Percentiles rank a stretch among this genome's conserved stretches.
These are phyloP conservation scores for Blastobotrys robertii DNA, from an alignment of 805 yeast species.

Conservation along the genomic window DNA sequence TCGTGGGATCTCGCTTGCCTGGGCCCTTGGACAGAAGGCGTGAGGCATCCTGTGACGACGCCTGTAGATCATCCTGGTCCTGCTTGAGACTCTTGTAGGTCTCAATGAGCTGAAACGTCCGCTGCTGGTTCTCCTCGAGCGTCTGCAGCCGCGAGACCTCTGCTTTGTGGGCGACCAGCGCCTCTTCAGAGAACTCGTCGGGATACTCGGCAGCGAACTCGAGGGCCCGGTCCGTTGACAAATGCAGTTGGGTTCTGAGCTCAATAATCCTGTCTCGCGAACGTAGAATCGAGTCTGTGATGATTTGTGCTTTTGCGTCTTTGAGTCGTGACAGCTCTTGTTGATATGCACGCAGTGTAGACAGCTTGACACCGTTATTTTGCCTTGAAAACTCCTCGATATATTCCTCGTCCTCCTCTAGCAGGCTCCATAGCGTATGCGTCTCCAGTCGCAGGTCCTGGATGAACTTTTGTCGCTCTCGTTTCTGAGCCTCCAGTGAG, in stretches of 20 bases:
- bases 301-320: constrained; percentile 48
- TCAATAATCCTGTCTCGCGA: constrained; percentile 49
- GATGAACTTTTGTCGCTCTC: constrained; percentile 24
- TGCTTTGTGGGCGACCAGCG: constrained; percentile 53
- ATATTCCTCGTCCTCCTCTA: constrained; percentile 38
- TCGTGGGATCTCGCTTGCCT: constrained; percentile 41
- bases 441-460: constrained; percentile 33
- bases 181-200: constrained; percentile 45
- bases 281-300: constrained; percentile 58
- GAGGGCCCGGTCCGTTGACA: constrained; percentile 40
- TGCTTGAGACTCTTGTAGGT: constrained; percentile 44
- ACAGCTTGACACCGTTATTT: constrained; percentile 39
- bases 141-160: constrained; percentile 46
- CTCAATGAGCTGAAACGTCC: constrained; percentile 46
- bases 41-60: constrained; percentile 69
- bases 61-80: constrained; percentile 55
- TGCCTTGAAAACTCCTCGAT: constrained; percentile 32
- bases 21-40: constrained; percentile 55
- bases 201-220: constrained; percentile 36
- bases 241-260: constrained; percentile 55
- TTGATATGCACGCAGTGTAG: constrained; percentile 41
- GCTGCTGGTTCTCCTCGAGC: constrained; percentile 42
- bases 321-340: constrained; percentile 49
- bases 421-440: constrained; percentile 43
- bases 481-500: constrained; percentile 29